phyloP scores from a whole-genome alignment of 257 asterid species.

The Rhazya stricta region DNA sequence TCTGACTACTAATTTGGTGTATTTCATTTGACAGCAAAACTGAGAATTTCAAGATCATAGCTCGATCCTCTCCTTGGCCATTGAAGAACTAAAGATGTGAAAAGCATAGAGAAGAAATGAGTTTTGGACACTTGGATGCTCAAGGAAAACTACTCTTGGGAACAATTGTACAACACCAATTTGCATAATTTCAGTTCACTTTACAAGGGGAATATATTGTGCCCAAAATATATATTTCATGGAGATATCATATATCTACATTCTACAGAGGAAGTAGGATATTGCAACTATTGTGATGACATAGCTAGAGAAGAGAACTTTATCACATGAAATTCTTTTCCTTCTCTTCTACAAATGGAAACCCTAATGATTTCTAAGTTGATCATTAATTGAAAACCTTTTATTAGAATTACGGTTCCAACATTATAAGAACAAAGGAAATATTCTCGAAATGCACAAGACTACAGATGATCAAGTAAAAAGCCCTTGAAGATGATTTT shows the following conservation, averaged over 20 bases:
- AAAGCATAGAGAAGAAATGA: not conserved
- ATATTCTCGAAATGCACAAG: too few relatives aligned
- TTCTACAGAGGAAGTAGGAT: not conserved
- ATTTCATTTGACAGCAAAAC: not conserved
- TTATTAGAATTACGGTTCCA: too few relatives aligned
- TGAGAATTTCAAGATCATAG: not conserved
- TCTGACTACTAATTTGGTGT: not conserved
- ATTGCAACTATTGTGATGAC: not conserved
- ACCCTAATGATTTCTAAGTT: too few relatives aligned
- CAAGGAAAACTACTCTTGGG: not conserved
- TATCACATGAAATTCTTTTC: too few relatives aligned
- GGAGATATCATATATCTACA: not conserved
- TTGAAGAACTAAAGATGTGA: not conserved
- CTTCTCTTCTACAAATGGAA: too few relatives aligned
- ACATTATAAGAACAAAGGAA: too few relatives aligned
- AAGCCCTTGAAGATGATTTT: too few relatives aligned
- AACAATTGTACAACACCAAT: not conserved
- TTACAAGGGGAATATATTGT: not conserved
- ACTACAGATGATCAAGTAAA: too few relatives aligned
- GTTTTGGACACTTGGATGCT: not conserved
- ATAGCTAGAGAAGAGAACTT: not conserved
- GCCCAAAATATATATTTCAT: not conserved
- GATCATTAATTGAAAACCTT: too few relatives aligned
- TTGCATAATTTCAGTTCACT: not conserved
- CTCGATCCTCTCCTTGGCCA: not conserved